Evolutionary conservation across 2,329 filamentous ascomycete species (phyloP), one percentile per base, ranked within the genome.

Genomic region (Colletotrichum somersetense): DNA sequence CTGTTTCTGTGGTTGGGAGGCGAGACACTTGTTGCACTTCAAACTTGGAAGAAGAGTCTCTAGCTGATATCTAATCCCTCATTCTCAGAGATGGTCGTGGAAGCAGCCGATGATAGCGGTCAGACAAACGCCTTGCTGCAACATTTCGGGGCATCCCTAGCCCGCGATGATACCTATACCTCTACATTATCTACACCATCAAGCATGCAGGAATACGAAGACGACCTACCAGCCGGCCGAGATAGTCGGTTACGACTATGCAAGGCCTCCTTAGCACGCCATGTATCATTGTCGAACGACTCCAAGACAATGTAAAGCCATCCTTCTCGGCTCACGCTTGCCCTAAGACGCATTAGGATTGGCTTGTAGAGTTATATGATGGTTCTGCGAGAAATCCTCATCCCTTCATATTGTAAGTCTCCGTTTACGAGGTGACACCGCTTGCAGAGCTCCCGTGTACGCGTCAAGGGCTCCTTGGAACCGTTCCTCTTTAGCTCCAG

Each of bases 231-330:
- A 56, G 26, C 50, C 35, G 62, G 11, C 1, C 20, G 12, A 38
- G n/a, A 20, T 8, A 58, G 20, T 53, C 7, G 3, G 11, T n/a
- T 5, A 20, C 20, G n/a, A 30, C 20, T 20, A 58, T 50, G 14
- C n/a, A 23, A 58, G 30, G 8, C 12, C 30, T 14, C 50, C 26
- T 46, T 62, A 33, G 44, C 12, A 26, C 35, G 23, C 48, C 33
- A 40, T 64, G 8, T 56, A 59, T 38, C 55, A 35, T 65, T 35
- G 33, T 23, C 33, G 5, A 35, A n/a, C 23, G 16, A 20, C 44
- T 61, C 46, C 40, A 46, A 72, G 70, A 69, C 70, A 72, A 35
- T 42, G 20, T 18, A 30, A 46, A 40, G 44, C 35, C 52, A 46
- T 40, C 35, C 48, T 30, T 30, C 18, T 14, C 46, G 23, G 35